Evolutionary conservation across 2,329 filamentous ascomycete species (phyloP).

Genomic region (Diatrype stigma): DNA sequence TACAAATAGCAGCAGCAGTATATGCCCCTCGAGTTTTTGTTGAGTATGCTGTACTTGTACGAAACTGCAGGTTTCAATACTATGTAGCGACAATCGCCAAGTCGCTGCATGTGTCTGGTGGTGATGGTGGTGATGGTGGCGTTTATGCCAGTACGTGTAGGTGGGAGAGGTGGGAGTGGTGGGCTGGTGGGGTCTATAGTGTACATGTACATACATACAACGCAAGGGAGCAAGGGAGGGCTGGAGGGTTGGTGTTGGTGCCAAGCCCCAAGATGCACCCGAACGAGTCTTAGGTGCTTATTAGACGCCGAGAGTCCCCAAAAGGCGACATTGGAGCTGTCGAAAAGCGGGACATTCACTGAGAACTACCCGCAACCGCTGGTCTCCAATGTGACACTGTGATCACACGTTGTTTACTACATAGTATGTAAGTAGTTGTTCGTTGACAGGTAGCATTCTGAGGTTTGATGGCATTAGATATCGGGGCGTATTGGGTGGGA

Average conservation of each 20-base stretch:
- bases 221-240: not conserved
- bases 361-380: not conserved
- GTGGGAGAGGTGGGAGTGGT: not conserved
- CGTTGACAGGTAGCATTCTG: no score
- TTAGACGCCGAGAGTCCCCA: not conserved
- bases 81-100: no score
- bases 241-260: not conserved
- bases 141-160: not conserved
- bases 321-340: not conserved
- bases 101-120: not conserved
- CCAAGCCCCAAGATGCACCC: not conserved
- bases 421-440: no score
- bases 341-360: not conserved
- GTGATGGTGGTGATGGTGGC: not conserved
- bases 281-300: not conserved
- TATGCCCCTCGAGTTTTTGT: no score
- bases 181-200: not conserved
- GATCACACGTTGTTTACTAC: not conserved
- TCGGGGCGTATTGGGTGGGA: no score
- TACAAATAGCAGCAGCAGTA: no score
- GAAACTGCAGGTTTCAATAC: no score
- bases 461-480: no score
- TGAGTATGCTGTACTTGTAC: no score
- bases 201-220: not conserved
- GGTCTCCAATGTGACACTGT: not conserved